These are phyloP conservation scores for Boletus tylopilopsis DNA, from an alignment of 768 basidiomycete genomes.

Conservation along the genomic window DNA sequence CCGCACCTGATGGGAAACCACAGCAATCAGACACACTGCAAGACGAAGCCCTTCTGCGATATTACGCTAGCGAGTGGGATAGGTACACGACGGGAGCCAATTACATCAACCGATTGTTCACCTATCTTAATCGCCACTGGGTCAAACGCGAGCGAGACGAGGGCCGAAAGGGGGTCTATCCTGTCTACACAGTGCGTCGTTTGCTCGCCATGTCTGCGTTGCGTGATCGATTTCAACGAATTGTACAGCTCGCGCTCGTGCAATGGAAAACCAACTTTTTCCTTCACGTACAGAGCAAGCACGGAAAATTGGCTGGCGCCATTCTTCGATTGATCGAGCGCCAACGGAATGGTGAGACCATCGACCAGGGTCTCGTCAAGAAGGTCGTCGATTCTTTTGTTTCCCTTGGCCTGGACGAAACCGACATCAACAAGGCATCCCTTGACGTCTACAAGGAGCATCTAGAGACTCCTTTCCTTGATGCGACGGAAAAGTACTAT, in stretches of 20 bases:
- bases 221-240: not conserved
- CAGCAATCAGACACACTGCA: constrained; percentile 78
- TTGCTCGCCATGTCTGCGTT: not conserved
- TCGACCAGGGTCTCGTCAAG: constrained; percentile 90
- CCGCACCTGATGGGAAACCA: constrained; percentile 12
- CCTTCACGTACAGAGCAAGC: constrained; percentile 76
- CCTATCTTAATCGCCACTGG: constrained; percentile 98
- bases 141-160: constrained; percentile 98
- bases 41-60: constrained; percentile 84
- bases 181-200: constrained; percentile 83
- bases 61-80: constrained; percentile 93
- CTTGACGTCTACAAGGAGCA: constrained; percentile 91
- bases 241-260: constrained; percentile 77
- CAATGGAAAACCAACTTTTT: constrained; percentile 96
- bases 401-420: constrained; percentile 90
- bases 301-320: constrained; percentile 80
- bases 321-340: constrained; percentile 87
- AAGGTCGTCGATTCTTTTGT: constrained; percentile 95
- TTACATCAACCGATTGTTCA: constrained; percentile 96
- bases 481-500: constrained; percentile 88
- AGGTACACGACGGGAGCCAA: constrained; percentile 96
- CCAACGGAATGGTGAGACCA: constrained; percentile 90
- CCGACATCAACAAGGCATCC: constrained; percentile 87
- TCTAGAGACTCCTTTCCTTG: constrained; percentile 86
- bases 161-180: constrained; percentile 91